A percentile compares a stretch with the other conserved stretches of the same genome.
Evolutionary conservation across 306 rosid genomes (phyloP).

Genomic region (Castanea sativa): DNA sequence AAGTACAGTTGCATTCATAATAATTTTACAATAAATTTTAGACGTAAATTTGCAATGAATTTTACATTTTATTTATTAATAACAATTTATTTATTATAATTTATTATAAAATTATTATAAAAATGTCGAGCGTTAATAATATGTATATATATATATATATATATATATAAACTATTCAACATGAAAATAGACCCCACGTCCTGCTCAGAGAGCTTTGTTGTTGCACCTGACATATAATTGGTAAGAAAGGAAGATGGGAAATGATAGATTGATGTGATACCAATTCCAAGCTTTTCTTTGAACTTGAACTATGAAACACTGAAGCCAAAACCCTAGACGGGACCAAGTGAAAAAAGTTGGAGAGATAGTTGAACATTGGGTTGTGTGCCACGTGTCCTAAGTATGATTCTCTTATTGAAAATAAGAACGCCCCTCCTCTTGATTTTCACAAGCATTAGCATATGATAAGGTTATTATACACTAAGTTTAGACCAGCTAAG

Average conservation of each 20-base stretch:
- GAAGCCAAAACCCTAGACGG: not conserved
- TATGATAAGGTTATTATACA: not conserved
- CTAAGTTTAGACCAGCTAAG: not conserved
- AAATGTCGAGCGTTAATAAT: too few species aligned
- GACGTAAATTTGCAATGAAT: fast-evolving
- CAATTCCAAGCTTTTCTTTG: too few species aligned
- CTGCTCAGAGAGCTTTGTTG: not conserved
- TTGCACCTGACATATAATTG: not conserved
- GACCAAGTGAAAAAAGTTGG: not conserved
- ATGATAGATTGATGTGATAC: conserved; percentile 2
- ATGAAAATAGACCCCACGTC: too few species aligned
- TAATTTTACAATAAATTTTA: too few species aligned
- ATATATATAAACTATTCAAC: too few species aligned
- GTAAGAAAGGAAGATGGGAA: not conserved
- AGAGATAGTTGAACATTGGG: not conserved
- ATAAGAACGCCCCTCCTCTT: not conserved
- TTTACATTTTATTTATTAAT: too few species aligned
- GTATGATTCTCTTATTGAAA: conserved; percentile 5
- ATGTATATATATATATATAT: too few species aligned
- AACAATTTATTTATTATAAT: too few species aligned
- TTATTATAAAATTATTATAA: too few species aligned
- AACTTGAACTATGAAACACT: not conserved
- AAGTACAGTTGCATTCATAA: too few species aligned
- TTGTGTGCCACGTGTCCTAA: not conserved
- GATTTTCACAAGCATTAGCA: not conserved